Evolutionary conservation across 768 basidiomycete genomes (phyloP).

Genomic region (Phlebiopsis gigantea): DNA sequence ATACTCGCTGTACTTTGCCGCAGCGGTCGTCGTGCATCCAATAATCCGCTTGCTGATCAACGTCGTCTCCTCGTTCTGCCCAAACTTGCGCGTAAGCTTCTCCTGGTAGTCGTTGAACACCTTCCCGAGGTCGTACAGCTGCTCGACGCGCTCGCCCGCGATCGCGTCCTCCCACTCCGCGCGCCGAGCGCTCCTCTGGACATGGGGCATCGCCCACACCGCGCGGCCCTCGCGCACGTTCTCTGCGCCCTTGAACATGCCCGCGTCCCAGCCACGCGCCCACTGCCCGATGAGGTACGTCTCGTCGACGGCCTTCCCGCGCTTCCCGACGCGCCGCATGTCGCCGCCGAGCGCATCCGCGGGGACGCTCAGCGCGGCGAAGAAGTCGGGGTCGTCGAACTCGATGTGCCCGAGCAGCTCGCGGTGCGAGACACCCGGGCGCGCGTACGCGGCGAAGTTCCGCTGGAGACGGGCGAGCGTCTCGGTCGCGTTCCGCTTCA

Average conservation of each 20-base stretch:
- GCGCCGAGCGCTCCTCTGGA: constrained; percentile 23
- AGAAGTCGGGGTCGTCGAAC: constrained; percentile 43
- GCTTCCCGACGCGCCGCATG: constrained; percentile 39
- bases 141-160: constrained; percentile 28
- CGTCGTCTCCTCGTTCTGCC: constrained; percentile 28
- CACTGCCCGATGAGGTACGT: constrained; percentile 46
- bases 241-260: constrained; percentile 29
- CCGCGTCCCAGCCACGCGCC: constrained; percentile 40
- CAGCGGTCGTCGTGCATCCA: constrained; percentile 65
- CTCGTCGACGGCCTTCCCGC: constrained; percentile 28
- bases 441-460: constrained; percentile 20
- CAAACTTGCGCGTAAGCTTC: constrained; percentile 31
- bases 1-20: constrained; percentile 50
- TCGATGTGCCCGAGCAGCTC: constrained; percentile 44
- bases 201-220: constrained; percentile 35
- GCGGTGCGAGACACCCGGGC: constrained; percentile 20
- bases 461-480: constrained; percentile 20
- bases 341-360: constrained; percentile 29
- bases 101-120: constrained; percentile 38
- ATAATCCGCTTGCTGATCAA: constrained; percentile 49
- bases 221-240: constrained; percentile 19
- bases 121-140: constrained; percentile 26
- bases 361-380: constrained; percentile 41
- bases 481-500: constrained; percentile 23
- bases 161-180: constrained; percentile 33